A percentile compares a stretch with the other conserved stretches of the same genome.
Evolutionary conservation across 1,284 basidiomycete genomes (phyloP).

Genomic region (Fomitopsis schrenkii): DNA sequence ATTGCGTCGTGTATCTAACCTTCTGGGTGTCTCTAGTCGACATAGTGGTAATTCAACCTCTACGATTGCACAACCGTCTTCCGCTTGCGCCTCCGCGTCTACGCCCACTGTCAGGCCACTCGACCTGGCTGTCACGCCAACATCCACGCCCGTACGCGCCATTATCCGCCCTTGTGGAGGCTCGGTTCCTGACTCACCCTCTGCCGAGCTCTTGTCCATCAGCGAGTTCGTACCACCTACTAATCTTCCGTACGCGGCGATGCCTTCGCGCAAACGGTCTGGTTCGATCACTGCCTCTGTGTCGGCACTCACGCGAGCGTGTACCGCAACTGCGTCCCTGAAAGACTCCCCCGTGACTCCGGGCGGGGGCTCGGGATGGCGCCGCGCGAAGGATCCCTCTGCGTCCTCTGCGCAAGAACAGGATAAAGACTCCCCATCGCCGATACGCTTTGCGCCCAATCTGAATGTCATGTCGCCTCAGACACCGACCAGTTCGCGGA

Average conservation of each 20-base stretch:
- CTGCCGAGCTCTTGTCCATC: background rate
- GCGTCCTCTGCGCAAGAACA: background rate
- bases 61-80: background rate
- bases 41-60: background rate
- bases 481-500: background rate
- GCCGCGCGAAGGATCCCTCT: background rate
- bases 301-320: background rate
- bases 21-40: background rate
- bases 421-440: background rate
- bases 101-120: background rate
- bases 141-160: background rate
- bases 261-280: background rate
- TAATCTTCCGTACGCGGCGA: background rate
- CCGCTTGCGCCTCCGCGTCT: background rate
- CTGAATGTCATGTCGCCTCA: background rate
- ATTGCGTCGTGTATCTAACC: background rate
- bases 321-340: background rate
- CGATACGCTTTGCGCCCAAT: slow-evolving; percentile 2
- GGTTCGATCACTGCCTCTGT: background rate
- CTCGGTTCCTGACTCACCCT: background rate
- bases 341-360: background rate
- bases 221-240: background rate
- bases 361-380: background rate
- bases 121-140: background rate
- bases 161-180: background rate